Evolutionary conservation across 2,329 filamentous ascomycete species (phyloP), one percentile per base, ranked within the genome.

Genomic region (Dendryphion nanum): DNA sequence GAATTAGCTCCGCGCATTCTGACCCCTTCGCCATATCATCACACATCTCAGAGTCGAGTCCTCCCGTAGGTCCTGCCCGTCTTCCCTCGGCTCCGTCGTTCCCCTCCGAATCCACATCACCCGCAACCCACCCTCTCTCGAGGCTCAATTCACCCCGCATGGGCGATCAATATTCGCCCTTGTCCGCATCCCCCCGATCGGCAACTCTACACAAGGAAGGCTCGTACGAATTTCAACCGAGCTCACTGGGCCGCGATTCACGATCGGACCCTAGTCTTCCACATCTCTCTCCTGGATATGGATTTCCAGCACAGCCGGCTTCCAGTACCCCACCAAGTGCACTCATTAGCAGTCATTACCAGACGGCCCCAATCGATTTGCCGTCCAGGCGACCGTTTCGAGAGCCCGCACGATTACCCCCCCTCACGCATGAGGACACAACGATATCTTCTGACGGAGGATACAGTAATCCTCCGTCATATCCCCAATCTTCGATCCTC

Each of bases 341-440:
- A 12, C 55, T 53, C 23, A 14, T 20, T 18, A 23, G 49, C 4
- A 53, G 57, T 28, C 23, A 26, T 26, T 60, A 55, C 35, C 53
- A 57, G 24, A 18, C 6, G 15, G 28, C 33, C 14, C 42, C 51
- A 13, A 32, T 53, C 7, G 62, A 66, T 13, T 38, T 59, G 7
- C 48, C 56, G n/a, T 59, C 63, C 13, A 50, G 64, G 13, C 48
- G 63, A 19, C 47, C 61, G 13, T 43, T 45, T 21, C 55, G 61
- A 18, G 63, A 66, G 13, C 37, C 51, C 5, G 28, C 47, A 14
- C 49, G 53, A 17, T 49, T 64, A 6, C 66, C 66, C 15, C 47
- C 54, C 10, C 53, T 69, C 21, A 55, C 55, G n/a, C 65, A 62
- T 24, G 63, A 67, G 34, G 65, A 68, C 28, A 67, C 65, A 3